Base-by-base conservation (phyloP, 2,329 filamentous ascomycete genomes). In the Neoascochyta sp. region DNA sequence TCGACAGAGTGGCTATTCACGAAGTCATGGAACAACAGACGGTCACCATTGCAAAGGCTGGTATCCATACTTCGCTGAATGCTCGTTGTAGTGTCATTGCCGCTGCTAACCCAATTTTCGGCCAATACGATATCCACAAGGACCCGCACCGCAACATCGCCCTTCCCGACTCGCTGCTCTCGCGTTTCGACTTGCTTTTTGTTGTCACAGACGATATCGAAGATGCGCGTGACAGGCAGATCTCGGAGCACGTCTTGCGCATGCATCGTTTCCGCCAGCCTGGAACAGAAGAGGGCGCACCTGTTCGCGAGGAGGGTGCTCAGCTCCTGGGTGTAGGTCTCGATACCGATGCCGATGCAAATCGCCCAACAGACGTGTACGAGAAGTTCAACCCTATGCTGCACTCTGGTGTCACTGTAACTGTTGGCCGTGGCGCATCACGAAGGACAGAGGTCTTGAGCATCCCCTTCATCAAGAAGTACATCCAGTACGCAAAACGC, bases 21-120 rank as follows among this genome's bases (percentile, higher is more conserved):
- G 92, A 98, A 85, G 92, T 98, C 46, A 98, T 98, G 92, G 92
- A 98, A 67, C 92, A 98, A 68, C 92, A 98, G 67, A 98, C 92
- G 0, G 92, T 98, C 39, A 98, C 92, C 9, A 98, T 98, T 54
- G 92, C 92, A 29, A 98, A 98, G 68, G 92, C 92, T 1, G 92
- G 92, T 45, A 98, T 98, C 36, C 92, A 98, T 65, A 98, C 92
- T 0, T 95, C 89, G 3, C 73, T 98, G 38, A 98, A 98, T 57
- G 92, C 92, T 30, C 83, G 92, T 34, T 98, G 92, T 68, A 95
- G 88, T 65, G 92, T 98, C 40, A 78, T 98, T 51, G 92, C 92
- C 22, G 92, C 92, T 10, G 92, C 92, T 39, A 98, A 98, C 61
- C 92, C 92, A 3, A 92, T 98, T 29, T 98, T 94, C 52, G 92